Base-by-base conservation (phyloP, 768 basidiomycete genomes). In the Pleurotus tuber-regium region DNA sequence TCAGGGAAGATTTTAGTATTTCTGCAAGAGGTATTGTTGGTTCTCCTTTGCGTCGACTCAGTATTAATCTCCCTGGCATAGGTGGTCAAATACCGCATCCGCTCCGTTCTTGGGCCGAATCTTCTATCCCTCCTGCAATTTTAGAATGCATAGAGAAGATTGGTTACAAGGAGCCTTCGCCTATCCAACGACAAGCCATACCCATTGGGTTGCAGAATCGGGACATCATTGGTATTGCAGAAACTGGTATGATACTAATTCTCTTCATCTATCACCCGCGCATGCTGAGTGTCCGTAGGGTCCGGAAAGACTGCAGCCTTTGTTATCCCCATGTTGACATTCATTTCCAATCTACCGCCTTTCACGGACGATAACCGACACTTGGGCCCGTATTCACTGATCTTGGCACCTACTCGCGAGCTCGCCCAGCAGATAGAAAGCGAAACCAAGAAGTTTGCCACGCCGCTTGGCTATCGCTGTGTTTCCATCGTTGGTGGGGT, bases 281-380 rank as follows among this genome's bases (percentile, higher is more conserved):
- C n/a, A n/a, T n/a, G n/a, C n/a, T n/a, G n/a, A n/a, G n/a, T n/a
- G n/a, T 35, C 11, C 54, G 8, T 56, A 95, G 93, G 95, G 77
- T 98, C 96, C 62, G 96, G 96, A 66, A 98, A 98, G 76, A 98
- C 96, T 21, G 96, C 96, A 29, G 92, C 95, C 2, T 98, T 98
- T 66, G 95, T 98, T 54, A 96, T 98, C 48, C 96, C 96, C 29
- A 98, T 98, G 95, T 76, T 98, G 43, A 76, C 90, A 28, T 99
- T 98, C 70, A 99, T 99, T 59, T 84, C 86, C 16, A 81, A 82
- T 47, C 75, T 98, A 46, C 89, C 95, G 25, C 79, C 80, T 2
- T 84, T 99, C 55, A 84, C 84, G 31, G 97, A 99, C 62, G 95
- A 97, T 38, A 98, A 87, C 61, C 83, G 94, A 53, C 92, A 96